Percentiles rank a stretch among this genome's conserved stretches.
phyloP scores from a whole-genome alignment of 768 basidiomycete species.

The Lactarius psammicola region DNA sequence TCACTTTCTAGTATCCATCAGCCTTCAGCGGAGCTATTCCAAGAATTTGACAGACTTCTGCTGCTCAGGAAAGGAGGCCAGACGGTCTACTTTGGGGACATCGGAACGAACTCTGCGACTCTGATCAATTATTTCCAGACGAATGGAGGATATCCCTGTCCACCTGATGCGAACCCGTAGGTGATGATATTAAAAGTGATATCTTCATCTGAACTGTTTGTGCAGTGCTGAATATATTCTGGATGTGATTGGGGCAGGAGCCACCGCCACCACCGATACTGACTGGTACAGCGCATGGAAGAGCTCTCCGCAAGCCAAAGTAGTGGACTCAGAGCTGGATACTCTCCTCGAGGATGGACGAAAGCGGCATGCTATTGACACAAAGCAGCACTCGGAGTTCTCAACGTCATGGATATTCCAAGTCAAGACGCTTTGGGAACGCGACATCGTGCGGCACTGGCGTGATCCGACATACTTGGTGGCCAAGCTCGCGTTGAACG shows the following conservation, averaged over 20 bases:
- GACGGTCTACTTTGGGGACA: constrained; percentile 66
- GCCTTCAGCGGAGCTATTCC: constrained; percentile 81
- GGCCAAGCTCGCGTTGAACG: constrained; percentile 41
- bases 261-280: constrained; percentile 41
- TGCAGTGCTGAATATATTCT: constrained; percentile 49
- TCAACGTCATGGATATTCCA: constrained; percentile 43
- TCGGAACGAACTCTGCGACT: constrained; percentile 60
- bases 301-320: constrained; percentile 41
- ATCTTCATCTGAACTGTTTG: background rate
- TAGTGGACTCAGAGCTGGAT: constrained; percentile 44
- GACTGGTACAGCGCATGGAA: constrained; percentile 56
- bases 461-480: constrained; percentile 42
- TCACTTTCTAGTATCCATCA: constrained; percentile 58
- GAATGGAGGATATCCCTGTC: constrained; percentile 62
- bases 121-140: constrained; percentile 76
- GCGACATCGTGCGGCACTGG: constrained; percentile 39
- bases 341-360: constrained; percentile 42
- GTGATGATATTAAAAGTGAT: constrained; percentile 16
- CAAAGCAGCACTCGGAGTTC: constrained; percentile 35
- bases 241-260: constrained; percentile 56
- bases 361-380: constrained; percentile 32
- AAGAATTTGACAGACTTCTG: constrained; percentile 75
- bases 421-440: constrained; percentile 34
- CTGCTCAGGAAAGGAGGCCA: constrained; percentile 76
- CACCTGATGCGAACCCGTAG: constrained; percentile 65